Evolutionary conservation across 2,329 filamentous ascomycete species (phyloP).

Genomic region (Neonectria hederae): DNA sequence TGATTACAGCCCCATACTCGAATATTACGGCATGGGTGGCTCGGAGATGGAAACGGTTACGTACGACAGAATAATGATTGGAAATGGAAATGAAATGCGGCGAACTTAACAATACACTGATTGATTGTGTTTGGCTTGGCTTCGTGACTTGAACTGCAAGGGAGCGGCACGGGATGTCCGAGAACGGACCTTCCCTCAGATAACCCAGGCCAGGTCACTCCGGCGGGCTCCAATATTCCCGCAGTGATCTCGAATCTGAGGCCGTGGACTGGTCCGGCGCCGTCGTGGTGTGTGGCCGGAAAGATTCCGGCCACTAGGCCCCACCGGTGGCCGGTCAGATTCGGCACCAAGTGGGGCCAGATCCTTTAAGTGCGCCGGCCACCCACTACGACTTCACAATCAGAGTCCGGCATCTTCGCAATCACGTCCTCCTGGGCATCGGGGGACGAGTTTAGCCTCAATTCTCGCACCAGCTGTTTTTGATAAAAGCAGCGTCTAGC

Average conservation of each 20-base stretch:
- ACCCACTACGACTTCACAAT: slow-evolving; percentile 10
- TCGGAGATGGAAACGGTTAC: slow-evolving; percentile 18
- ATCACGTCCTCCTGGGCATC: background rate
- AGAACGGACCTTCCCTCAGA: slow-evolving; percentile 20
- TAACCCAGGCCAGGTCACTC: slow-evolving; percentile 7
- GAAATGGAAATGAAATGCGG: background rate
- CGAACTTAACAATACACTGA: background rate
- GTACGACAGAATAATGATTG: slow-evolving; percentile 22
- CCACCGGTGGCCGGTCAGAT: slow-evolving; percentile 34
- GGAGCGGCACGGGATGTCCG: slow-evolving; percentile 16
- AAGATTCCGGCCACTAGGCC: slow-evolving; percentile 46
- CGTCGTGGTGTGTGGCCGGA: slow-evolving; percentile 47
- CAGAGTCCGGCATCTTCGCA: background rate
- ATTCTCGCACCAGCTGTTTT: too few relatives aligned
- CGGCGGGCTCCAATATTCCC: slow-evolving; percentile 11
- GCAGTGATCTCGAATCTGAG: slow-evolving; percentile 19
- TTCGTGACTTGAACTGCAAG: slow-evolving; percentile 5
- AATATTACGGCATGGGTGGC: slow-evolving; percentile 16
- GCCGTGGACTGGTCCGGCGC: slow-evolving; percentile 33
- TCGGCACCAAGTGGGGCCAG: slow-evolving; percentile 33
- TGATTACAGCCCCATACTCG: slow-evolving; percentile 1
- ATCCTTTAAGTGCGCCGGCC: slow-evolving; percentile 17
- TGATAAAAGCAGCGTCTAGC: background rate
- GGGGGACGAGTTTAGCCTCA: background rate
- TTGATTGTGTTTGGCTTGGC: slow-evolving; percentile 2